A percentile compares a stretch with the other conserved stretches of the same genome.
These are phyloP conservation scores for Cladosporium phlei DNA, from an alignment of 2,329 filamentous ascomycete genomes.

Conservation along the genomic window DNA sequence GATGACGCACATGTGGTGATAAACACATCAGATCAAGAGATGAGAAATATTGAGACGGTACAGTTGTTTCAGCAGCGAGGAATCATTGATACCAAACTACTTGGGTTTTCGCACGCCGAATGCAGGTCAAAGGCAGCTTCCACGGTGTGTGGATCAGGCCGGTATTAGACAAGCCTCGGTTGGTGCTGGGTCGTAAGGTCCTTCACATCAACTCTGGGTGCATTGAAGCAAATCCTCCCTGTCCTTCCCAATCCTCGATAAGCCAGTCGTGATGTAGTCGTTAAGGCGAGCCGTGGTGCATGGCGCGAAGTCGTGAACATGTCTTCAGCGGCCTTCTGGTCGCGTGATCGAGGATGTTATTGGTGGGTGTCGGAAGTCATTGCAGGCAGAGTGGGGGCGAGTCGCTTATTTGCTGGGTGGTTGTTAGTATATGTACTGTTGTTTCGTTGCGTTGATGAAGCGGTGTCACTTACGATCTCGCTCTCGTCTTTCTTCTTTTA, in stretches of 20 bases:
- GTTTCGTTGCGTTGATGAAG: background rate
- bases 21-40: background rate
- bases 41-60: too few species aligned
- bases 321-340: conserved; percentile 32
- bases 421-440: conserved; percentile 16
- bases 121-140: conserved; percentile 14
- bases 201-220: conserved; percentile 13
- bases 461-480: conserved; percentile 84
- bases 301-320: conserved; percentile 31
- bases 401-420: conserved; percentile 40
- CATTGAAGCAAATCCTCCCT: conserved; percentile 13
- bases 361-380: conserved; percentile 22
- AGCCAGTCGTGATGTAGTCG: conserved; percentile 9
- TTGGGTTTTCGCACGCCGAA: conserved; percentile 11
- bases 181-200: conserved; percentile 8
- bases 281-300: conserved; percentile 17
- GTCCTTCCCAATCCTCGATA: conserved; percentile 5
- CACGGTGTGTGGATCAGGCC: conserved; percentile 10
- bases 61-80: conserved; percentile 9
- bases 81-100: conserved; percentile 11
- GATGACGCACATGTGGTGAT: background rate
- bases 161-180: conserved; percentile 9
- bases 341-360: conserved; percentile 22
- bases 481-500: conserved; percentile 99
- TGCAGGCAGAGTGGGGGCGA: conserved; percentile 36